Evolutionary conservation across 2,329 filamentous ascomycete genomes (phyloP).

Genomic region (Pseudocercospora eumusae): DNA sequence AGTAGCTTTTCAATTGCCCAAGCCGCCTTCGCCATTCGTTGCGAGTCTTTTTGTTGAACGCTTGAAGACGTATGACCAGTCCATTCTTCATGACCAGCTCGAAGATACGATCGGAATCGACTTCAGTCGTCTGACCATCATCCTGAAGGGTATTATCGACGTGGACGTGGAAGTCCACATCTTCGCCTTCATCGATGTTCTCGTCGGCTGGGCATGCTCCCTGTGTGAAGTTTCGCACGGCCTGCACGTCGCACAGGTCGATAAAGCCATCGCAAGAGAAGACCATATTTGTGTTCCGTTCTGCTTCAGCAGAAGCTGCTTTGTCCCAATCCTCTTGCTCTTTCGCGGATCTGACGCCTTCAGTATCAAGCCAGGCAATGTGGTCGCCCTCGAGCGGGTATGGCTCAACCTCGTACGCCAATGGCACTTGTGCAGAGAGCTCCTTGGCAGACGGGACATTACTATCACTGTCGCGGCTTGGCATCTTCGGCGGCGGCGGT

Average conservation of each 20-base stretch:
- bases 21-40: constrained; percentile 65
- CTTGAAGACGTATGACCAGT: constrained; percentile 59
- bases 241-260: constrained; percentile 59
- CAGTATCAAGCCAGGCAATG: constrained; percentile 58
- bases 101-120: constrained; percentile 61
- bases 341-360: constrained; percentile 38
- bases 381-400: constrained; percentile 57
- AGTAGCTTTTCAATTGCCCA: constrained; percentile 60
- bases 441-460: constrained; percentile 57
- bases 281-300: constrained; percentile 61
- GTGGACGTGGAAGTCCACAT: constrained; percentile 57
- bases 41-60: constrained; percentile 58
- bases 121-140: constrained; percentile 55
- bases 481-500: constrained; percentile 60
- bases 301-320: constrained; percentile 60
- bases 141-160: constrained; percentile 40
- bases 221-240: constrained; percentile 58
- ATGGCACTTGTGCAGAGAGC: constrained; percentile 59
- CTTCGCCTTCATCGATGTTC: constrained; percentile 53
- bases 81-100: constrained; percentile 64
- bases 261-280: constrained; percentile 64
- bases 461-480: constrained; percentile 43
- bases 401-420: constrained; percentile 63
- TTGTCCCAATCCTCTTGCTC: constrained; percentile 56
- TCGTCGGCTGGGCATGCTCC: constrained; percentile 57